A percentile compares a stretch with the other conserved stretches of the same genome.
These are phyloP conservation scores for Talaromyces proteolyticus DNA, from an alignment of 495 filamentous ascomycete species.

Conservation along the genomic window DNA sequence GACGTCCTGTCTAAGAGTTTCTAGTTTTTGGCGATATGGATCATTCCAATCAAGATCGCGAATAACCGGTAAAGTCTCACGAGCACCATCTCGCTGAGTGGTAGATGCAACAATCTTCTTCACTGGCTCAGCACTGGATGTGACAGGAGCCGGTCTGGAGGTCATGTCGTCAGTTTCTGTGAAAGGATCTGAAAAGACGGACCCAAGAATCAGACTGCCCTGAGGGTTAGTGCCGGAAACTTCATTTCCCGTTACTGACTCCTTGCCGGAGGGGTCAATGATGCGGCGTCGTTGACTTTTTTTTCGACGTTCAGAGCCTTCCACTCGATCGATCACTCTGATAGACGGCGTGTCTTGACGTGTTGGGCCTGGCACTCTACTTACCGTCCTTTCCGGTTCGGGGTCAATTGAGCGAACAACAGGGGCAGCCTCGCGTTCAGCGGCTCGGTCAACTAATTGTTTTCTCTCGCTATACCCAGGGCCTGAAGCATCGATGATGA, in stretches of 20 bases:
- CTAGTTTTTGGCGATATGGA: slow-evolving; percentile 77
- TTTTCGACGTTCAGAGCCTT: slow-evolving; percentile 37
- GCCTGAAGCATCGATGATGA: slow-evolving; percentile 77
- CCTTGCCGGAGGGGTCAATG: slow-evolving; percentile 70
- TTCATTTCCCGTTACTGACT: slow-evolving; percentile 34
- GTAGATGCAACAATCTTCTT: neutral
- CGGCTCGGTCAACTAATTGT: slow-evolving; percentile 75
- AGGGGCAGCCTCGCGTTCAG: slow-evolving; percentile 66
- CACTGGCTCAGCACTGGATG: slow-evolving; percentile 2
- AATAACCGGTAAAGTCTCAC: neutral
- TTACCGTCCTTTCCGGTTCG: slow-evolving; percentile 53
- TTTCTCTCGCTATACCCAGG: slow-evolving; percentile 79
- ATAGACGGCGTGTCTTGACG: slow-evolving; percentile 17
- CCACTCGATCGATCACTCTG: slow-evolving; percentile 21
- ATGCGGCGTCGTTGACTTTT: slow-evolving; percentile 66
- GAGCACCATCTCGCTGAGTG: neutral
- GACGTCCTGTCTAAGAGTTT: slow-evolving; percentile 72
- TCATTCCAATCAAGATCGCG: slow-evolving; percentile 58
- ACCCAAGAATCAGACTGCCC: neutral
- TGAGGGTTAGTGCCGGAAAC: slow-evolving; percentile 6
- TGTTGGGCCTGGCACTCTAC: slow-evolving; percentile 34
- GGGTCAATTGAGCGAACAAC: slow-evolving; percentile 63
- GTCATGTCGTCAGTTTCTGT: neutral
- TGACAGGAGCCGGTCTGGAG: neutral
- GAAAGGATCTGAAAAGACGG: neutral